phyloP scores from a whole-genome alignment of 2,329 filamentous ascomycete genomes.

The Fusarium solani-melongenae region DNA sequence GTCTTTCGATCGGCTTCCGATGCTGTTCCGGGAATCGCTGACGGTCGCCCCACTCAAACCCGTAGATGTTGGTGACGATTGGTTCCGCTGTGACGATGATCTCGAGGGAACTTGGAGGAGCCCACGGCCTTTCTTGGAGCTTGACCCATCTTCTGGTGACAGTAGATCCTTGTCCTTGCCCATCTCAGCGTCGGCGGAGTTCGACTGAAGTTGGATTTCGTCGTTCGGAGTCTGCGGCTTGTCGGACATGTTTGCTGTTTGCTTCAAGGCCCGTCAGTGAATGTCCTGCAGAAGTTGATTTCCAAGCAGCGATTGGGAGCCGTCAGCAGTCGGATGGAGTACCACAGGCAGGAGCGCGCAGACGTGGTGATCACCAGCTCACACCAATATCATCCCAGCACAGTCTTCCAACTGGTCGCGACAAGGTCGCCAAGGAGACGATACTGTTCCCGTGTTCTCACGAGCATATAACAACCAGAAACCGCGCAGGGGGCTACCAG shows the following conservation, averaged over 20 bases:
- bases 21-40: constrained; percentile 70
- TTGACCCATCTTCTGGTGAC: constrained; percentile 55
- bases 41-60: constrained; percentile 70
- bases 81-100: constrained; percentile 70
- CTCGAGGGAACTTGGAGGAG: constrained; percentile 70
- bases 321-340: background rate
- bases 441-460: background rate
- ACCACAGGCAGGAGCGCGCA: background rate
- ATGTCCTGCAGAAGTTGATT: constrained; percentile 5
- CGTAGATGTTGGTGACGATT: constrained; percentile 69
- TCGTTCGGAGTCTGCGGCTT: constrained; percentile 43
- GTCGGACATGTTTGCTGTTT: constrained; percentile 49
- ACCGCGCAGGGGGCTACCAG: constrained; percentile 7
- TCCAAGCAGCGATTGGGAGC: constrained; percentile 11
- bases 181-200: constrained; percentile 50
- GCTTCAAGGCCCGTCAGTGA: constrained; percentile 37
- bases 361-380: background rate
- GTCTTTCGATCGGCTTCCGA: constrained; percentile 72
- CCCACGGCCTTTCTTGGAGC: constrained; percentile 61
- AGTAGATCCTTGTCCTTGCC: constrained; percentile 57
- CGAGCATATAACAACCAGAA: constrained; percentile 2
- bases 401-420: background rate
- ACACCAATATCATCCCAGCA: background rate
- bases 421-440: background rate
- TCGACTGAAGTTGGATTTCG: constrained; percentile 50